These are phyloP conservation scores for Aspergillus luchuensis DNA, from an alignment of 2,329 filamentous ascomycete genomes.

Conservation along the genomic window DNA sequence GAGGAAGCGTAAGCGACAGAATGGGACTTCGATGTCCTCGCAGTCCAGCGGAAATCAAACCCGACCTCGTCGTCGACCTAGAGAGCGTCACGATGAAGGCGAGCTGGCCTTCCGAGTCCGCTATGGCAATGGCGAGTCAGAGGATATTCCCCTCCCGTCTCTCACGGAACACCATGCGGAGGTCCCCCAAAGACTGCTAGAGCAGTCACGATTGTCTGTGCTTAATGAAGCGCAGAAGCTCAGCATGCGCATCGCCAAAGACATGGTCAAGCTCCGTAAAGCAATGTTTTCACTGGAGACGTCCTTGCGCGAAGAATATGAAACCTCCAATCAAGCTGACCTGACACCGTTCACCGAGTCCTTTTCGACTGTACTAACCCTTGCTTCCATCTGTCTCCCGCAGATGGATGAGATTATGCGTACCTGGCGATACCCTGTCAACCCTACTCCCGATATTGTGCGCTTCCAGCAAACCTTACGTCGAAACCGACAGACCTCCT, in stretches of 20 bases:
- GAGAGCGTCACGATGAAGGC: slow-evolving; percentile 40
- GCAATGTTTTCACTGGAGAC: slow-evolving; percentile 56
- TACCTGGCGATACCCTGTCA: slow-evolving; percentile 61
- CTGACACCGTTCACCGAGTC: slow-evolving; percentile 37
- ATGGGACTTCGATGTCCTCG: slow-evolving; percentile 48
- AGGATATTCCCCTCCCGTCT: slow-evolving; percentile 56
- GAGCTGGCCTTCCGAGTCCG: slow-evolving; percentile 58
- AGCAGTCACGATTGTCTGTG: slow-evolving; percentile 47
- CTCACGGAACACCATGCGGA: slow-evolving; percentile 28
- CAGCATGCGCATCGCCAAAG: slow-evolving; percentile 59
- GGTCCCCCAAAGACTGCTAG: slow-evolving; percentile 37
- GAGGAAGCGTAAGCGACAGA: slow-evolving; percentile 61
- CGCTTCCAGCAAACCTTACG: slow-evolving; percentile 58
- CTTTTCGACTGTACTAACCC: slow-evolving; percentile 47
- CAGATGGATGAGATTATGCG: slow-evolving; percentile 60
- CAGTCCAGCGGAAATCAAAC: slow-evolving; percentile 49
- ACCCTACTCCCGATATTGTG: slow-evolving; percentile 56
- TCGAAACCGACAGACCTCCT: slow-evolving; percentile 56
- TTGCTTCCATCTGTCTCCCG: slow-evolving; percentile 52
- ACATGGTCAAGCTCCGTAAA: slow-evolving; percentile 56
- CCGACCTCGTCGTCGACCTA: slow-evolving; percentile 52
- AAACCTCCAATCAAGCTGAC: slow-evolving; percentile 29
- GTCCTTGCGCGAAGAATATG: slow-evolving; percentile 34
- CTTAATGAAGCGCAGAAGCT: slow-evolving; percentile 55
- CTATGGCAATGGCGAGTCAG: slow-evolving; percentile 62